Evolutionary conservation across 805 yeast species (phyloP), one percentile per base, ranked within the genome.

Genomic region (Metschnikowia anglica): DNA sequence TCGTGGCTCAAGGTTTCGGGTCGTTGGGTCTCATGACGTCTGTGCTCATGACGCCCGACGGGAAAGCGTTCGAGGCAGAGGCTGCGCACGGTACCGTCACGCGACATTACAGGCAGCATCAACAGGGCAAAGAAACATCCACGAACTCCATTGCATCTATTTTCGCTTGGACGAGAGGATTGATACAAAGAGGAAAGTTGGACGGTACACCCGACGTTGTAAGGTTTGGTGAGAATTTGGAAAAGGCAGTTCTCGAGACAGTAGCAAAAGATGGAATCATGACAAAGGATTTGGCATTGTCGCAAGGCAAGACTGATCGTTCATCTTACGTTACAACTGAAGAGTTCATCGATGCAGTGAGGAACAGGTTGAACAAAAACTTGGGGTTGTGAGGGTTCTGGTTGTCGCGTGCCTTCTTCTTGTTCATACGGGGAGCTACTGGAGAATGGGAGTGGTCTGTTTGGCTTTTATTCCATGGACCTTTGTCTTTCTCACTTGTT

Each of bases 51-150:
- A 82, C 91, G 13, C 90, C 91, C 39, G 91, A 85, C 66, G 93
- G 93, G 31, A 83, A 83, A 62, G 80, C 89, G n/a, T 85, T 82
- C 55, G 93, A 85, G 70, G 74, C 85, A 47, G 93, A 85, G 64
- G 91, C 91, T 46, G 93, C 93, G 25, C 93, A 85, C 59, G 93
- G 93, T 55, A 85, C 93, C 13, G 93, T 85, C 49, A 85, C 93
- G 24, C 81, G 93, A 77, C 93, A 85, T 61, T 85, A 72, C 70
- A 82, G 91, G 77, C 85, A 80, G 64, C 80, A 82, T 56, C 91
- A 85, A 66, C 79, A 79, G 59, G 91, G 91, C 49, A 81, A 84
- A 60, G 88, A 83, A 62, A 85, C 93, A 7, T 83, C 90, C 4
- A 85, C 93, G 41, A 85, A 85, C 68, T 85, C 93, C 6, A 85